Evolutionary conservation across 1,284 basidiomycete genomes (phyloP).

Genomic region (Rhodotorula glutinis): DNA sequence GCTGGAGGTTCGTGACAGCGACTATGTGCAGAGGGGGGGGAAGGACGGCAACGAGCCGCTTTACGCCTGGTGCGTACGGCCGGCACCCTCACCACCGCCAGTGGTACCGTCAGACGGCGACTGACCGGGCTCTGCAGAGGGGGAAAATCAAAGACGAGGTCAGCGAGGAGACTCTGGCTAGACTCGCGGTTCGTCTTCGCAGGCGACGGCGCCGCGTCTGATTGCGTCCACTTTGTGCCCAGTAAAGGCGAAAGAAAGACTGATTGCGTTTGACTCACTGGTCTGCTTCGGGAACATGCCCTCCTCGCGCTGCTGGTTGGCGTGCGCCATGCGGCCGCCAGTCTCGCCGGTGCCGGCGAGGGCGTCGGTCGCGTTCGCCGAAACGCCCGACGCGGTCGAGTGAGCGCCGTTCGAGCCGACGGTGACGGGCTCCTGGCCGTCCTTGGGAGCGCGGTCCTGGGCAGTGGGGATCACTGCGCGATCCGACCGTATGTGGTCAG

Average conservation of each 20-base stretch:
- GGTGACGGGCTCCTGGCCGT: conserved; percentile 9
- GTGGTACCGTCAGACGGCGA: not conserved
- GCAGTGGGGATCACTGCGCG: conserved; percentile 16
- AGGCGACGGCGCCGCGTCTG: not conserved
- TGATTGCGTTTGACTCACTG: not conserved
- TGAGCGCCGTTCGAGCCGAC: conserved; percentile 14
- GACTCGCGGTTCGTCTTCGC: not conserved
- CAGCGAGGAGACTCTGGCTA: not conserved
- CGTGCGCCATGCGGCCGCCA: conserved; percentile 9
- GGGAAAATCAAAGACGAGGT: not conserved
- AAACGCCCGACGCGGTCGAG: conserved; percentile 1
- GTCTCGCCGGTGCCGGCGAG: conserved; percentile 7
- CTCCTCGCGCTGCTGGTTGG: conserved; percentile 14
- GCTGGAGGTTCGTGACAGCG: too few relatives aligned
- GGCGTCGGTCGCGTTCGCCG: conserved; percentile 12
- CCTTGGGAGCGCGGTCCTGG: conserved; percentile 12
- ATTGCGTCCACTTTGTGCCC: not conserved
- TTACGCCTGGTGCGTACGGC: not conserved
- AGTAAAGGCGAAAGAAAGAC: not conserved
- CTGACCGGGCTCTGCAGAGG: not conserved
- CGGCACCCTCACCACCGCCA: conserved; percentile 6
- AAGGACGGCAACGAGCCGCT: too few relatives aligned
- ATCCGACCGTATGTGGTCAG: not conserved
- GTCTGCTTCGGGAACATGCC: conserved; percentile 8
- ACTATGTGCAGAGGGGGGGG: not conserved